Evolutionary conservation across 345 rosid genomes (phyloP), one percentile per base, ranked within the genome.

Genomic region (Populus euphratica): DNA sequence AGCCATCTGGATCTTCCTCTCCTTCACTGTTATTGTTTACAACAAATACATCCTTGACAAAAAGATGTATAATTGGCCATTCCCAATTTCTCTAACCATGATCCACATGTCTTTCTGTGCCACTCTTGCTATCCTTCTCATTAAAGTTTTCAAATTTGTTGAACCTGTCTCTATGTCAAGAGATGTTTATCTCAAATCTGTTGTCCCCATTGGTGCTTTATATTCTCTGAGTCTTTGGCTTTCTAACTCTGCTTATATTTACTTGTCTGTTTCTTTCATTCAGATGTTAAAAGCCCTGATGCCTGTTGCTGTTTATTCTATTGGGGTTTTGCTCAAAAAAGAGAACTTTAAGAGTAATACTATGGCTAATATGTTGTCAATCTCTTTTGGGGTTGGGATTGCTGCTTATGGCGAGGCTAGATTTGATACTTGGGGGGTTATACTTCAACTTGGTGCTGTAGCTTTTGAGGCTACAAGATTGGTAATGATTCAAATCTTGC

Each of bases 71-170:
- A 91, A 93, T 78, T 94, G 98, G 98, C 98, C 98, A 0, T 94
- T 81, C 80, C 99, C 99, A 0, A 90, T 95, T 84, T 93, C 99
- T 3, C 99, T 95, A 52, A 95, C 99, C 79, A 91, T 95, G 96
- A 95, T 95, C 88, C 99, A 95, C 89, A 95, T 95, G 99, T 86
- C 94, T 68, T 95, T 95, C 69, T 95, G 99, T 85, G 86, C 99
- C 64, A 79, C 96, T 38, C 91, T 95, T 27, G 97, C 98, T 62
- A 74, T 90, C 83, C 82, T 93, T 83, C 89, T 94, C 85, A 88
- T 94, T 91, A 94, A 94, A 50, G 91, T 94, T 80, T 89, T 94
- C 90, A 93, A 93, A 75, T 59, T 93, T 64, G 98, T 94, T 10
- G 98, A 94, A 78, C 98, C 98, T 0, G 98, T 94, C 21, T 67